Base-by-base conservation (phyloP, 805 yeast genomes). In the Yamadazyma insecticola region DNA sequence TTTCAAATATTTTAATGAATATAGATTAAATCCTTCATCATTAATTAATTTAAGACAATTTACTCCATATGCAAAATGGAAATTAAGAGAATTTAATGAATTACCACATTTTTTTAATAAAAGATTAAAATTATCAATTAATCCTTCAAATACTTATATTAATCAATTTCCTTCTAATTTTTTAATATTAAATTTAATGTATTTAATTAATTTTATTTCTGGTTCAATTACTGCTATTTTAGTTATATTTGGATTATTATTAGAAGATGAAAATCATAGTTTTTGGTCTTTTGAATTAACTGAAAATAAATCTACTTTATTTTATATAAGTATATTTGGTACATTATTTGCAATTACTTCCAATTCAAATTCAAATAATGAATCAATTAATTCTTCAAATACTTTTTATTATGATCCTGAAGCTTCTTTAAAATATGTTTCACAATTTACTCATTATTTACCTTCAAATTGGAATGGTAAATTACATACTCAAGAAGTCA, bases 31-130 rank as follows among this genome's bases (percentile, higher is more conserved):
- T 33, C 98, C 98, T 0, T 77, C 88, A 2, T 67, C 87, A 8
- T 67, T 92, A 33, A 70, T 88, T 2, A 67, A 65, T 4, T 50
- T 63, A 31, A 66, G 98, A 28, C 95, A 88, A 45, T 92, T 87
- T 51, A 86, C 97, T 0, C 96, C 97, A 0, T 76, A 75, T 57
- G 97, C 97, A 0, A 89, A 84, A 47, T 92, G 97, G 97, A 86
- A 81, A 51, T 72, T 92, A 48, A 67, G 99, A 35, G 99, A 92
- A 48, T 86, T 83, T 51, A 92, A 92, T 55, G 99, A 92, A 51
- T 67, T 92, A 6, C 86, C 86, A 26, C 98, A 92, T 55, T 69
- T 90, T 16, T 92, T 92, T 57, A 77, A 78, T 35, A 78, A 80
- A 44, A 67, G 99, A 29, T 58, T 92, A 24, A 84, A 78, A 28